Evolutionary conservation across 805 yeast species (phyloP).

Genomic region (Zygosaccharomyces rouxii): DNA sequence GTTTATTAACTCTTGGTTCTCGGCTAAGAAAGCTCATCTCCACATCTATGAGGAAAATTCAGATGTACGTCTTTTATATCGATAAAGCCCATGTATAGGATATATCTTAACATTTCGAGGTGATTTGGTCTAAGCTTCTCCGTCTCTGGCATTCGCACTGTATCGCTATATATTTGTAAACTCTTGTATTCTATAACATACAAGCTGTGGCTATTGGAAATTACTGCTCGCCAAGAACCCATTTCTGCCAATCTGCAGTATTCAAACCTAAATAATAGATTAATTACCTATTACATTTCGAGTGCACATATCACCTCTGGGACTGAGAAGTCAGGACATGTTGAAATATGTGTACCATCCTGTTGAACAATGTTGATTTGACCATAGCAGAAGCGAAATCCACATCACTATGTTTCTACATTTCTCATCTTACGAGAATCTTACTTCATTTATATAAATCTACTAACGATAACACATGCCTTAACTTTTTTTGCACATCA

Average conservation of each 20-base stretch:
- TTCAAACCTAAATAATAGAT: background rate
- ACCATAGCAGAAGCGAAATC: background rate
- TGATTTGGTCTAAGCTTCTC: background rate
- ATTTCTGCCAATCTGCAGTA: background rate
- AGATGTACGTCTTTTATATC: background rate
- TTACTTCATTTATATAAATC: background rate
- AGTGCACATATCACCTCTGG: background rate
- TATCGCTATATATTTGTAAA: background rate
- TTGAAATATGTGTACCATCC: background rate
- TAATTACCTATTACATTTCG: background rate
- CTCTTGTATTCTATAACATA: background rate
- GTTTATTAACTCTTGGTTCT: background rate
- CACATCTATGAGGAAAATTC: background rate
- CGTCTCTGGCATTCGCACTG: background rate
- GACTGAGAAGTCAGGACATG: background rate
- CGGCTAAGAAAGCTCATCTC: background rate
- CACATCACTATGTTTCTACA: background rate
- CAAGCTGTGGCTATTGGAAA: background rate
- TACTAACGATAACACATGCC: background rate
- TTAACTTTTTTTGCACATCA: background rate
- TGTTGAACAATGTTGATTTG: background rate
- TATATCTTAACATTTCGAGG: background rate
- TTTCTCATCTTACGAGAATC: background rate
- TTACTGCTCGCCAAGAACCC: background rate
- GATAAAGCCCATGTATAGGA: background rate